Evolutionary conservation across 495 filamentous ascomycete species (phyloP).

Genomic region (Schizothecium vesticola): DNA sequence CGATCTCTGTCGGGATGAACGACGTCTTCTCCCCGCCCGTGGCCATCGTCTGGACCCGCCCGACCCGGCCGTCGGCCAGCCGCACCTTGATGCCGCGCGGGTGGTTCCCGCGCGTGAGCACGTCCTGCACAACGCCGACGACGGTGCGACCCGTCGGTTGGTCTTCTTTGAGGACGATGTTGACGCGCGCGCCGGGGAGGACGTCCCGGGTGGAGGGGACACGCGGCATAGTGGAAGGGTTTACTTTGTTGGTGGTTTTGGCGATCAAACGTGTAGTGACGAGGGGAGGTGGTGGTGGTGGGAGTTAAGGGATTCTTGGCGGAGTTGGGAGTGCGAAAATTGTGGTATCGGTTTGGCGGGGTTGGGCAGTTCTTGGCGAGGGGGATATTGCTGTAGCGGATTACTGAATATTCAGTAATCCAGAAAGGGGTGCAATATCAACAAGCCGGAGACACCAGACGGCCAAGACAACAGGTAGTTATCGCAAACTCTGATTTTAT

Average conservation of each 20-base stretch:
- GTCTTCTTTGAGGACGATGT: slow-evolving; percentile 65
- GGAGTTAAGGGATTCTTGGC: not conserved
- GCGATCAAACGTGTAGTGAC: slow-evolving; percentile 1
- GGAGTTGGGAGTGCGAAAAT: not conserved
- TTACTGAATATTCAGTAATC: too few species aligned
- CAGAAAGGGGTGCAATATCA: not conserved
- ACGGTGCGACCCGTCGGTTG: slow-evolving; percentile 66
- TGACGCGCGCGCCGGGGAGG: slow-evolving; percentile 53
- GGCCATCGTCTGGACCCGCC: slow-evolving; percentile 58
- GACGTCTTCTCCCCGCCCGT: slow-evolving; percentile 10
- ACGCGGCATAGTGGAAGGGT: slow-evolving; percentile 8
- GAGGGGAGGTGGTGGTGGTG: not conserved
- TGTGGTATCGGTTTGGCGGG: not conserved
- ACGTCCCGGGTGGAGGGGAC: slow-evolving; percentile 51
- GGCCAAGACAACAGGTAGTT: too few species aligned
- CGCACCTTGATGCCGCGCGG: slow-evolving; percentile 74
- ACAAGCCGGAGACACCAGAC: not conserved
- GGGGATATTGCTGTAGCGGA: not conserved
- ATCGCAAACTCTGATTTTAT: too few species aligned
- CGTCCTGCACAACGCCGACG: slow-evolving; percentile 51
- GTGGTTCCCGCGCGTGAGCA: slow-evolving; percentile 66
- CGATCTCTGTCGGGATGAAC: not conserved
- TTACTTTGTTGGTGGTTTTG: not conserved
- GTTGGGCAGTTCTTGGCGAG: not conserved
- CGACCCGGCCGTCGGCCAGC: slow-evolving; percentile 59